Percentiles rank a stretch among this genome's conserved stretches.
Evolutionary conservation across 371 early-diverging fungal genomes (phyloP).

Genomic region (Rhizopus arrhizus): DNA sequence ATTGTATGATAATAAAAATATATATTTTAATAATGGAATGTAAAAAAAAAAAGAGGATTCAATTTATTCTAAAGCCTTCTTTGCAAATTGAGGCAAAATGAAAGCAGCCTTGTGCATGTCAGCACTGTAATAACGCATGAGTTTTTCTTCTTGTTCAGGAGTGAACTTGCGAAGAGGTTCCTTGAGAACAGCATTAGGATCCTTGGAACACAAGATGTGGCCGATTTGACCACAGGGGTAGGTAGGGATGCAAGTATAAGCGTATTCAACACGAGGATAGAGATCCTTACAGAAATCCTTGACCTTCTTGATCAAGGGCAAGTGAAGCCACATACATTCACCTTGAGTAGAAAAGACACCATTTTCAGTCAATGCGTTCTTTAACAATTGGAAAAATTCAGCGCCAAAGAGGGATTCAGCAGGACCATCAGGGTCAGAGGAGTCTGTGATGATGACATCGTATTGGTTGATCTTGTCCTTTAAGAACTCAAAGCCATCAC

Average conservation of each 20-base stretch:
- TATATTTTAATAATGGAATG: background rate
- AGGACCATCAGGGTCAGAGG: slow-evolving; percentile 97
- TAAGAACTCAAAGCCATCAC: slow-evolving; percentile 93
- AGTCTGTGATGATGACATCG: slow-evolving; percentile 98
- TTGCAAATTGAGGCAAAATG: slow-evolving; percentile 88
- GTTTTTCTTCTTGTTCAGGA: slow-evolving; percentile 77
- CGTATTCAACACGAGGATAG: slow-evolving; percentile 90
- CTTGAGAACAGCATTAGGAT: slow-evolving; percentile 66
- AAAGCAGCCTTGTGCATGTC: slow-evolving; percentile 94
- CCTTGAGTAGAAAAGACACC: slow-evolving; percentile 96
- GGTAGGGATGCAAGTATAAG: slow-evolving; percentile 92
- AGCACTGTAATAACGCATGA: slow-evolving; percentile 89
- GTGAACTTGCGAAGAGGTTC: slow-evolving; percentile 81
- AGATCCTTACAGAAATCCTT: slow-evolving; percentile 74
- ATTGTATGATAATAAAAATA: background rate
- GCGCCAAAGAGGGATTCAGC: slow-evolving; percentile 93
- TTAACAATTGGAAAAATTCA: slow-evolving; percentile 89
- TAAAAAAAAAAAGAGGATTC: background rate
- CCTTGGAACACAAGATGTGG: slow-evolving; percentile 88
- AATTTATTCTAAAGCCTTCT: slow-evolving; percentile 49
- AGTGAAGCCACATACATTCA: slow-evolving; percentile 98
- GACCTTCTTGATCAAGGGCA: slow-evolving; percentile 86
- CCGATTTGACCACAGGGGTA: slow-evolving; percentile 98
- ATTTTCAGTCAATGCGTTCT: slow-evolving; percentile 85
- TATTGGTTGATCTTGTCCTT: slow-evolving; percentile 82